These are phyloP conservation scores for Rhizopogon vulgaris DNA, from an alignment of 768 basidiomycete species.

Conservation along the genomic window DNA sequence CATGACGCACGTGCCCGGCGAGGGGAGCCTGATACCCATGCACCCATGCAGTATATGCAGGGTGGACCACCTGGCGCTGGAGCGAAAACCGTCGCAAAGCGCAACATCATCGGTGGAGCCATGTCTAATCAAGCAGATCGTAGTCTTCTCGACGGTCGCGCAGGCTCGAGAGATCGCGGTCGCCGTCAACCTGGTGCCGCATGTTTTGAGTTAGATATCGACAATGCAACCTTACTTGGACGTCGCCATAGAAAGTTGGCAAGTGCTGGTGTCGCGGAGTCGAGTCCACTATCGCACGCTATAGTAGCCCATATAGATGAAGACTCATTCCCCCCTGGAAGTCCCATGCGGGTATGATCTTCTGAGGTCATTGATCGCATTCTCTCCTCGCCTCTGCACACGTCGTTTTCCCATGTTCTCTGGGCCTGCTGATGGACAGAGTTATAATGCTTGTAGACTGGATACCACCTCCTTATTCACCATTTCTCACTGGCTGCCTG, in stretches of 20 bases:
- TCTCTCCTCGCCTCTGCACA: background rate
- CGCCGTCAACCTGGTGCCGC: conserved; percentile 21
- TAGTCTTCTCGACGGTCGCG: conserved; percentile 52
- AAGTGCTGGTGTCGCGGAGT: conserved; percentile 17
- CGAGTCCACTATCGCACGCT: conserved; percentile 29
- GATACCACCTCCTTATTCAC: background rate
- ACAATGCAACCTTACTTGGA: conserved; percentile 82
- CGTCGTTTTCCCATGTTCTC: background rate
- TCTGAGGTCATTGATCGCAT: background rate
- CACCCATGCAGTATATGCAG: background rate
- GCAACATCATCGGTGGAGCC: conserved; percentile 2
- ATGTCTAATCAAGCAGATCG: conserved; percentile 14
- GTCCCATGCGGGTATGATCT: conserved; percentile 24
- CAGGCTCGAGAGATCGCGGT: conserved; percentile 62
- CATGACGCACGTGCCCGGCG: conserved; percentile 41
- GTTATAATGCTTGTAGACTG: background rate
- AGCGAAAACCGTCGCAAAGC: conserved; percentile 10
- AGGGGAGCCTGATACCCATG: conserved; percentile 23
- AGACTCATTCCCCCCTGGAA: conserved; percentile 15
- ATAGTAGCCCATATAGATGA: conserved; percentile 3
- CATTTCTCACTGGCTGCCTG: background rate
- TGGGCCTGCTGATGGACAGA: background rate
- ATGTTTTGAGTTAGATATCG: conserved; percentile 81
- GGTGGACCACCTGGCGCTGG: conserved; percentile 3
- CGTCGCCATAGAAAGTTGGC: conserved; percentile 45